Conservation (phyloP, 768 basidiomycete genomes). For the Suillus ampliporus region DNA sequence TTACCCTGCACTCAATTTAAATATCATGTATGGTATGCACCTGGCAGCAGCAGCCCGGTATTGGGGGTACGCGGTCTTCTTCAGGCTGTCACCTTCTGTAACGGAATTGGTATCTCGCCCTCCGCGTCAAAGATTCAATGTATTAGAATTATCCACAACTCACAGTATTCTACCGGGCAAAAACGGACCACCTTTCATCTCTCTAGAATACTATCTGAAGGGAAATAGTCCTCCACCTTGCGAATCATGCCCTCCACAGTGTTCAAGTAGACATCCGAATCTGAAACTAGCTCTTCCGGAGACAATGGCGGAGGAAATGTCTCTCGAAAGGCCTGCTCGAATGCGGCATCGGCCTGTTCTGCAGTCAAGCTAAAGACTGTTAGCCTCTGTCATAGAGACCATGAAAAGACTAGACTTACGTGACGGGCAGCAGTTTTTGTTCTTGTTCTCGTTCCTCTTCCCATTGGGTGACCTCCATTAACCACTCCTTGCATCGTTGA, state of each 20-base stretch:
- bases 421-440: constrained; percentile 17
- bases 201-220: background rate
- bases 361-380: constrained; percentile 15
- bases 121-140: background rate
- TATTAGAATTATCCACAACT: background rate
- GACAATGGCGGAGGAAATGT: constrained; percentile 26
- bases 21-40: background rate
- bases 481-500: constrained; percentile 25
- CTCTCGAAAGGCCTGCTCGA: constrained; percentile 28
- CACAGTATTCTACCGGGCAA: background rate
- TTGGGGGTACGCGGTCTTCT: too few relatives aligned
- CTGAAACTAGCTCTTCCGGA: constrained; percentile 16
- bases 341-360: constrained; percentile 20
- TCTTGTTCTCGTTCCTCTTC: constrained; percentile 20
- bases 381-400: background rate
- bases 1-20: background rate
- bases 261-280: constrained; percentile 31
- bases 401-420: background rate
- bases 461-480: constrained; percentile 26
- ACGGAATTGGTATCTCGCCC: background rate
- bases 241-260: constrained; percentile 32
- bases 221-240: constrained; percentile 32
- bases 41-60: background rate
- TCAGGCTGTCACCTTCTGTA: background rate
- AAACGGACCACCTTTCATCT: background rate